These are phyloP conservation scores for Claviceps spartinae DNA, from an alignment of 2,329 filamentous ascomycete genomes.

Conservation along the genomic window DNA sequence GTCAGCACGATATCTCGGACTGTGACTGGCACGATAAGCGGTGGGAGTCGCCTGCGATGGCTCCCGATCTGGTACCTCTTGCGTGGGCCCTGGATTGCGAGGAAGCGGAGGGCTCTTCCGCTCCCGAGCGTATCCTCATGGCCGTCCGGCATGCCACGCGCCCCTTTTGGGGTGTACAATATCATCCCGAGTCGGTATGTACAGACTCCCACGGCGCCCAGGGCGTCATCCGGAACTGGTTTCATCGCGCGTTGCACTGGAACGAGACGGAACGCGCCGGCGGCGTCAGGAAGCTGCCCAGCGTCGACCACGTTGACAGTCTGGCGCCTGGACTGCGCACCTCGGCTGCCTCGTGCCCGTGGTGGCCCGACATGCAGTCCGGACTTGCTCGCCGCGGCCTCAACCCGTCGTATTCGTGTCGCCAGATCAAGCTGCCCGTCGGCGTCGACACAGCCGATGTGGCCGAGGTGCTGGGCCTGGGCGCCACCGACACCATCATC, in stretches of 20 bases:
- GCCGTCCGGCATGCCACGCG: conserved; percentile 51
- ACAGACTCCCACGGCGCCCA: conserved; percentile 53
- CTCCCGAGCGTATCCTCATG: conserved; percentile 54
- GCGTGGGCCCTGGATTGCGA: conserved; percentile 40
- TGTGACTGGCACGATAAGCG: conserved; percentile 23
- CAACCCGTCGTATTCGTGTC: conserved; percentile 24
- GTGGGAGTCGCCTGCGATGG: conserved; percentile 24
- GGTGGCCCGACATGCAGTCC: conserved; percentile 13
- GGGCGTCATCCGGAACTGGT: conserved; percentile 62
- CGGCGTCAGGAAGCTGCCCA: conserved; percentile 1
- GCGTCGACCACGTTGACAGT: conserved; percentile 9
- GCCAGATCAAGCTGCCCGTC: conserved; percentile 28
- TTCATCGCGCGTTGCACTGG: conserved; percentile 49
- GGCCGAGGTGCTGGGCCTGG: conserved; percentile 33
- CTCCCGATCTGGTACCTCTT: conserved; percentile 38
- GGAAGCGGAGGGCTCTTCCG: neutral
- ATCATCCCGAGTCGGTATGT: conserved; percentile 81
- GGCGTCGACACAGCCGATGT: conserved; percentile 39
- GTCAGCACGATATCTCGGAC: conserved; percentile 27
- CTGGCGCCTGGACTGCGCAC: conserved; percentile 7
- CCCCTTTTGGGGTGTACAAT: conserved; percentile 81
- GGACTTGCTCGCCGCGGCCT: conserved; percentile 17
- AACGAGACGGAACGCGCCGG: conserved; percentile 25
- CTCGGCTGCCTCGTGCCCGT: conserved; percentile 6
- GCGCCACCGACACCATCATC: conserved; percentile 35